Conservation (phyloP, 2,329 filamentous ascomycete species). For the Xylaria sp. region DNA sequence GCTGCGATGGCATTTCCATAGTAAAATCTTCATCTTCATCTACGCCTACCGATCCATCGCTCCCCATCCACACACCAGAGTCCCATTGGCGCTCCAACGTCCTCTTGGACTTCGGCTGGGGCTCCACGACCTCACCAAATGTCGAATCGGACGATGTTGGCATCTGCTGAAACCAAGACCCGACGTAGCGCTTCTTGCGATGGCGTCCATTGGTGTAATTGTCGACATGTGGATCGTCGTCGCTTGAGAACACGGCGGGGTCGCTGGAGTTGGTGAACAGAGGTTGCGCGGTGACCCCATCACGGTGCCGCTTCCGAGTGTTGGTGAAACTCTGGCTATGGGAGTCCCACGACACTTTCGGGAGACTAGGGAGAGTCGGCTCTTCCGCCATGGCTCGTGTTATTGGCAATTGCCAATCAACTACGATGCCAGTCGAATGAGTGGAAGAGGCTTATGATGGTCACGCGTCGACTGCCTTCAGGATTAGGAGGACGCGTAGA, state of each 20-base stretch:
- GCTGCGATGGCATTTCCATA: slow-evolving; percentile 50
- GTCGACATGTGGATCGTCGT: slow-evolving; percentile 74
- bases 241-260: slow-evolving; percentile 76
- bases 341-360: slow-evolving; percentile 49
- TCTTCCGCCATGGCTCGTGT: slow-evolving; percentile 51
- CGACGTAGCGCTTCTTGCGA: slow-evolving; percentile 71
- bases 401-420: slow-evolving; percentile 8
- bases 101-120: slow-evolving; percentile 58
- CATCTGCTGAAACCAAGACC: slow-evolving; percentile 75
- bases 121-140: slow-evolving; percentile 54
- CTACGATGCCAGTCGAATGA: slow-evolving; percentile 15
- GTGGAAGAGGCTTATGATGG: not conserved
- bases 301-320: slow-evolving; percentile 56
- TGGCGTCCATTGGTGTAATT: slow-evolving; percentile 69
- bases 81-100: slow-evolving; percentile 70
- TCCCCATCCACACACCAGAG: slow-evolving; percentile 76
- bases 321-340: slow-evolving; percentile 48
- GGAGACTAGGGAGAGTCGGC: slow-evolving; percentile 52
- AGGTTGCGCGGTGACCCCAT: slow-evolving; percentile 44
- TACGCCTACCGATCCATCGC: slow-evolving; percentile 62
- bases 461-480: slow-evolving; percentile 25
- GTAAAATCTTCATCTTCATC: slow-evolving; percentile 60
- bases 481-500: slow-evolving; percentile 16
- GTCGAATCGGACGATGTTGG: slow-evolving; percentile 62
- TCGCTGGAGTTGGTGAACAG: slow-evolving; percentile 73